Base-by-base conservation (phyloP, 164 flowering plant genomes). In the Aristolochia californica region DNA sequence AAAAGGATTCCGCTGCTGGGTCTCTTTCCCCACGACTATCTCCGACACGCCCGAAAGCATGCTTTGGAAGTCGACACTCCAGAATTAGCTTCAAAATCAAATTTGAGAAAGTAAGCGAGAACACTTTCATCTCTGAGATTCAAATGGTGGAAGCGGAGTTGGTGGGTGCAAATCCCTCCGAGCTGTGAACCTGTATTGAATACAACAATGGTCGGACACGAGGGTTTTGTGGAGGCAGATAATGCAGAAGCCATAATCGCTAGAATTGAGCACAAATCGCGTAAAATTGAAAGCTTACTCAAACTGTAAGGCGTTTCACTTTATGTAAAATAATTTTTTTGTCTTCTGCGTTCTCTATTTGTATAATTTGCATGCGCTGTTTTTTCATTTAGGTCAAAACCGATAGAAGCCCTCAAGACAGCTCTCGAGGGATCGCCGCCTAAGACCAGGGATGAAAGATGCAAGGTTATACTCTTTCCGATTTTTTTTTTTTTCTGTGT, bases 401-500 rank as follows among this genome's bases (percentile, higher is more conserved):
- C 91, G 9, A 83, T 91, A 13, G 98, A 91, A 69, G 98, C 98
- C 44, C 84, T 91, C 18, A 91, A 83, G 74, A 91, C 95, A 12
- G 96, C 93, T 28, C 87, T 91, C 2, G 98, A 91, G 78, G 96
- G 98, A 28, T 77, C 96, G 15, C 88, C 87, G 50, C 85, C 95
- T 10, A 79, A 74, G 45, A 85, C 93, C 54, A 69, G 61, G 63
- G 96, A 91, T 61, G 96, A 91, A 61, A 78, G 98, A 53, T 91
- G 98, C 83, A 91, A 91, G 91, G 96, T 84, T 16, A 5, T 11
- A 2, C 15, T 27, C 26, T 43, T 43, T 23, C 25, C 16, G 61
- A 16, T 43, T 24, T n/a, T n/a, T n/a, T n/a, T n/a, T n/a, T n/a
- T 28, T 7, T 24, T 24, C 4, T 54, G 26, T 63, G n/a, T 44